Evolutionary conservation across 345 rosid species (phyloP), one percentile per base, ranked within the genome.

Genomic region (Mangifera indica): DNA sequence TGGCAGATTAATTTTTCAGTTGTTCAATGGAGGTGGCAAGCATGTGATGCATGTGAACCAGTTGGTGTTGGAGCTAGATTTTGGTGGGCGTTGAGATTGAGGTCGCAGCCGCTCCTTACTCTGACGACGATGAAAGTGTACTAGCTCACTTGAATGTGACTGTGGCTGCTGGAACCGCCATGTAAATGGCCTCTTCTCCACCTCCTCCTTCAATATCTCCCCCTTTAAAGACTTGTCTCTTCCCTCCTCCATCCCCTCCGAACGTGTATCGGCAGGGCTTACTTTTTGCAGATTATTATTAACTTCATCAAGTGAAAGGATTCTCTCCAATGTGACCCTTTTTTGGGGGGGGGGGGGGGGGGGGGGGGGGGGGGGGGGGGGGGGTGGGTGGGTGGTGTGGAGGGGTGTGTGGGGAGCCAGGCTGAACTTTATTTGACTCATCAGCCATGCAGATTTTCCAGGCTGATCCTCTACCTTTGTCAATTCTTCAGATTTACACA

Each of bases 41-140:
- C 88, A 87, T 0, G 79, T 66, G 81, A 89, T 85, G 79, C 96
- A 86, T 45, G 90, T 79, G 73, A 88, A 68, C 87, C 90, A 83
- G 10, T 84, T 42, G 44, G 52, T 60, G 59, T 60, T 8, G 56
- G 26, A n/a, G 69, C 63, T 67, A 20, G 70, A 61, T 20, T 80
- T 73, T 57, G 66, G 81, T 24, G 40, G 13, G 46, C 7, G 45
- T 17, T 49, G 53, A 1, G 53, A 37, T 54, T 60, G 83, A 64
- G 80, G 77, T 26, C 60, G 76, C 37, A 57, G 0, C 56, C 62
- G 63, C 49, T 53, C 70, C 40, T 72, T 24, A 24, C 67, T 40
- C 49, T 60, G 17, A 20, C 24, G 25, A 37, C 8, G 1, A 37
- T 6, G 32, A 29, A 29, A 29, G 2, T 1, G 32, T 29, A 3